Base-by-base conservation (phyloP, 768 basidiomycete species). In the Macrolepiota albuminosa region DNA sequence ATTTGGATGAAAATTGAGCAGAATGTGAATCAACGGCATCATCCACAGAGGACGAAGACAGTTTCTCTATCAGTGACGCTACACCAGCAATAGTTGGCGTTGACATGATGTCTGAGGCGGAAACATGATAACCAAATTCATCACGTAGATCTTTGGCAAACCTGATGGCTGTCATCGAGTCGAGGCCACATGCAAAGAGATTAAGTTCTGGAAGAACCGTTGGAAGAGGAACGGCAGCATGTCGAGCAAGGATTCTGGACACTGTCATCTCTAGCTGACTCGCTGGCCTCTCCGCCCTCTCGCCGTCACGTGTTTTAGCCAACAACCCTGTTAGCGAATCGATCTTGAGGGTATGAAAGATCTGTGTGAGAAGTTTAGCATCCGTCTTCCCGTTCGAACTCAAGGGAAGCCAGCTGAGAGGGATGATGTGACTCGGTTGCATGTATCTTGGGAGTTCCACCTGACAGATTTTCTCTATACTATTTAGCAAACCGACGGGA, bases 381-480 rank as follows among this genome's bases (percentile, higher is more conserved):
- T 81, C 72, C 39, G 71, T 72, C 61, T 72, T 73, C 21, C 77
- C 76, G 54, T 74, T 71, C 11, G 74, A 69, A 65, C 70, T 82
- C 58, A 83, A 63, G 6, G 81, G 80, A 57, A 82, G 73, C 71
- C 75, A 82, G 58, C 67, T 71, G n/a, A 82, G 68, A 7, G 80
- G 77, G 34, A 82, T 71, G 55, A 83, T 72, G 65, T 80, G 78
- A 57, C 76, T 74, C 9, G 81, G 81, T 6, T 81, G 75, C 81
- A 81, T 82, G 61, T 83, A 83, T 51, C 72, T 75, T 6, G 81
- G 74, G 0, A 82, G 69, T 63, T 80, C 75, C 6, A 61, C 63
- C 40, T 79, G 75, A 60, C 77, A 80, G 13, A 72, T 72, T 8
- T 54, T 65, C 50, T 74, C 67, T 59, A 81, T 70, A 18, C 63